Conservation (phyloP, 495 filamentous ascomycete species). For the Hyaloscypha bicolor region DNA sequence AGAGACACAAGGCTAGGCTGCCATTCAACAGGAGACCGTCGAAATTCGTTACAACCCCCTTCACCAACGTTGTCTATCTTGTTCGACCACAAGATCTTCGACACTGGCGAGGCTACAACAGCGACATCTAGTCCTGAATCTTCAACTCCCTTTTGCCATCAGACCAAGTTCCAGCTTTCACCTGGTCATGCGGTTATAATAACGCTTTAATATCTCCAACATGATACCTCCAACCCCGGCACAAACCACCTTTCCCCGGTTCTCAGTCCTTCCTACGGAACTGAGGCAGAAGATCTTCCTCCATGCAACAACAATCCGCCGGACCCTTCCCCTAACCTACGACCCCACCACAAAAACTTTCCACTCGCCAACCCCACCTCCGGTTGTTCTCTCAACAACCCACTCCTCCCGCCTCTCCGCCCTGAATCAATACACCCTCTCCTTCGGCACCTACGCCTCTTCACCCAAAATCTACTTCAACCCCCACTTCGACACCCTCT, state of each 20-base stretch:
- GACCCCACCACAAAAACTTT: constrained; percentile 32
- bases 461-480: constrained; percentile 45
- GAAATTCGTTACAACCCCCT: neutral
- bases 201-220: neutral
- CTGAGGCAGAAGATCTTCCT: constrained; percentile 52
- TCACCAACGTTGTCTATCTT: neutral
- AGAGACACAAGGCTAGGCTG: neutral
- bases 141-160: neutral
- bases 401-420: constrained; percentile 49
- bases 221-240: constrained; percentile 9
- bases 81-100: neutral
- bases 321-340: constrained; percentile 47
- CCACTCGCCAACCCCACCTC: constrained; percentile 41
- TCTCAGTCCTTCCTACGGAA: constrained; percentile 47
- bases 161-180: neutral
- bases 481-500: constrained; percentile 48
- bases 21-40: neutral
- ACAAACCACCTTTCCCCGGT: constrained; percentile 41
- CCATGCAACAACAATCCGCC: constrained; percentile 42
- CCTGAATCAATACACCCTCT: constrained; percentile 40
- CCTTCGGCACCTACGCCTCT: constrained; percentile 40
- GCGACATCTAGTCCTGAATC: neutral
- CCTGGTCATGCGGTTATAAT: neutral
- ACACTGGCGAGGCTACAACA: too few species aligned
- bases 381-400: constrained; percentile 43